These are phyloP conservation scores for Entomortierella parvispora DNA, from an alignment of 192 early-diverging fungal genomes.

Conservation along the genomic window DNA sequence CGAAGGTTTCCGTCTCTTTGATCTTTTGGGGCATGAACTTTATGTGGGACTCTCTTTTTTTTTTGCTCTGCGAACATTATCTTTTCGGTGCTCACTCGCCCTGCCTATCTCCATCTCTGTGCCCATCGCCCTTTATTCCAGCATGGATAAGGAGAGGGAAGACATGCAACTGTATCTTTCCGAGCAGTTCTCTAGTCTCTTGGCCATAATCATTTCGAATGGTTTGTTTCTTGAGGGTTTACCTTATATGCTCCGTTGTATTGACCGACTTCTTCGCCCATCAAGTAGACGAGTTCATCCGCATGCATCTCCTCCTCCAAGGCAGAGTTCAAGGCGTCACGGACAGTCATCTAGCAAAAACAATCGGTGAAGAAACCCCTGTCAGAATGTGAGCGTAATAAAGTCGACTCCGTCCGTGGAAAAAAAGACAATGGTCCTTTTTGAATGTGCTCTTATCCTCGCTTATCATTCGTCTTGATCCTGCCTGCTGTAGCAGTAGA, in stretches of 20 bases:
- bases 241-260: slow-evolving; percentile 99
- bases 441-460: too few relatives aligned
- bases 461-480: too few relatives aligned
- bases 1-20: too few relatives aligned
- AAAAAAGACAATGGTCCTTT: too few relatives aligned
- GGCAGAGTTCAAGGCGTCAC: slow-evolving; percentile 95
- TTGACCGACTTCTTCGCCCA: slow-evolving; percentile 97
- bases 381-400: background rate
- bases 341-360: slow-evolving; percentile 84
- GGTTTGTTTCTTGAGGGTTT: slow-evolving; percentile 16
- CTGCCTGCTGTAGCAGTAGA: too few relatives aligned
- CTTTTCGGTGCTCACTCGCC: too few relatives aligned
- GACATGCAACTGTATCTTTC: background rate
- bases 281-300: slow-evolving; percentile 89
- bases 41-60: slow-evolving; percentile 7
- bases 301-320: slow-evolving; percentile 94
- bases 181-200: too few relatives aligned
- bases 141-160: background rate
- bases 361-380: background rate
- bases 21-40: too few relatives aligned
- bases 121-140: background rate
- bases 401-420: too few relatives aligned
- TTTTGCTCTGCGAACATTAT: too few relatives aligned
- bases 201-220: too few relatives aligned
- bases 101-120: background rate